Base-by-base conservation (phyloP, 441 rosid species). In the Eruca vesicaria region DNA sequence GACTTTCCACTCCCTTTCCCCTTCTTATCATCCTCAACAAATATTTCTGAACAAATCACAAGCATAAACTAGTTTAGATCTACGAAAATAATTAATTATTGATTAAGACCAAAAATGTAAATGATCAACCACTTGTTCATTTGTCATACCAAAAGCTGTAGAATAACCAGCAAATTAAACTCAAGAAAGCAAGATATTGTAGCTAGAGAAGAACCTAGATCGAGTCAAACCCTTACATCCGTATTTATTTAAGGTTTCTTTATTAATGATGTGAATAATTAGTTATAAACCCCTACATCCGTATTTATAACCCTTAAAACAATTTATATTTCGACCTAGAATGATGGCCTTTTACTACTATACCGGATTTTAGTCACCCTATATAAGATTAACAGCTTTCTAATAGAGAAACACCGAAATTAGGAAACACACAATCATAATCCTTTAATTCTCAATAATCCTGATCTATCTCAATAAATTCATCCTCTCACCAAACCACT, bases 11-110 rank as follows among this genome's bases (percentile, higher is more conserved):
- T n/a, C n/a, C n/a, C n/a, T n/a, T n/a, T n/a, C n/a, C n/a, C n/a
- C n/a, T n/a, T n/a, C n/a, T n/a, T n/a, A n/a, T n/a, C n/a, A n/a
- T n/a, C n/a, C 11, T 23, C 14, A 45, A 28, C 64, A 66, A 5
- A 12, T 66, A n/a, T 26, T 58, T 28, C 45, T 66, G 77, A 71
- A 10, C 29, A 73, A 57, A 58, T 52, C 73, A 52, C 63, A 31
- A 60, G 32, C 56, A 60, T 18, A 50, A n/a, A n/a, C n/a, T n/a
- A n/a, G 53, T 32, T 74, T 32, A 63, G 6, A 52, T 63, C 29
- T 63, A 33, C 16, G 15, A 57, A 35, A 2, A 28, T n/a, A 20
- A 19, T n/a, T n/a, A n/a, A n/a, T n/a, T n/a, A 23, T 23, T 23
- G 45, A 38, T 16, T 26, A n/a, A 63, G 35, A 53, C 29, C 4